Evolutionary conservation across 768 basidiomycete genomes (phyloP).

Genomic region (Xerocomus potaroensis): DNA sequence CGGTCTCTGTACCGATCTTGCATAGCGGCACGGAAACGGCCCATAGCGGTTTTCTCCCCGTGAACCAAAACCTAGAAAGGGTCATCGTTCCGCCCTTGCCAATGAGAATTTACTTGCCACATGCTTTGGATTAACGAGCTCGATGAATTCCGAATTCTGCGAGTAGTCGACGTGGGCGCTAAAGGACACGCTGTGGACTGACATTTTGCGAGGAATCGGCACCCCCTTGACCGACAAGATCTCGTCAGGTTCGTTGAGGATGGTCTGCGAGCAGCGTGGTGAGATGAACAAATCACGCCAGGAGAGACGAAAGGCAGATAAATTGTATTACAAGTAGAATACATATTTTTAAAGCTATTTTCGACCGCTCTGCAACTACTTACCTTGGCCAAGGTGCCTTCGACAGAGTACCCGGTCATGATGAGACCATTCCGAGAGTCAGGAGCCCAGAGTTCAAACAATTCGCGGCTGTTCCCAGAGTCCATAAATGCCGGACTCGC

Average conservation of each 20-base stretch:
- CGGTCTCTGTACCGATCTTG: conserved; percentile 77
- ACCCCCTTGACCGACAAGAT: conserved; percentile 70
- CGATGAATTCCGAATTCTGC: conserved; percentile 96
- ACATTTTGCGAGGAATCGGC: conserved; percentile 79
- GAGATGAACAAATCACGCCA: conserved; percentile 7
- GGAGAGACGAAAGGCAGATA: not conserved
- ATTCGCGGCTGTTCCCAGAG: conserved; percentile 81
- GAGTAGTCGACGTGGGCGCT: conserved; percentile 95
- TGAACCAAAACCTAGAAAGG: conserved; percentile 77
- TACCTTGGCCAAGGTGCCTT: conserved; percentile 95
- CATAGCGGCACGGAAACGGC: conserved; percentile 77
- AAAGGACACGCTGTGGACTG: conserved; percentile 93
- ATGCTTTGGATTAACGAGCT: conserved; percentile 84
- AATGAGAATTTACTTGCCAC: conserved; percentile 50
- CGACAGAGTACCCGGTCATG: conserved; percentile 94
- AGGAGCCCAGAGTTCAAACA: conserved; percentile 93
- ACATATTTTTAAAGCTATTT: conserved; percentile 12
- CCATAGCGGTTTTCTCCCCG: conserved; percentile 91
- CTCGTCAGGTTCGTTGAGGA: conserved; percentile 90
- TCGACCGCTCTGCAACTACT: conserved; percentile 38
- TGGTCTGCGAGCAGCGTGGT: conserved; percentile 52
- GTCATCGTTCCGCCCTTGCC: not conserved
- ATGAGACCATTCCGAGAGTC: conserved; percentile 93
- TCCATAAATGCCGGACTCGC: conserved; percentile 95
- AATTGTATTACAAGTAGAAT: conserved; percentile 12